Conservation (phyloP, 2,329 filamentous ascomycete species). For the Claviceps pazoutovae region DNA sequence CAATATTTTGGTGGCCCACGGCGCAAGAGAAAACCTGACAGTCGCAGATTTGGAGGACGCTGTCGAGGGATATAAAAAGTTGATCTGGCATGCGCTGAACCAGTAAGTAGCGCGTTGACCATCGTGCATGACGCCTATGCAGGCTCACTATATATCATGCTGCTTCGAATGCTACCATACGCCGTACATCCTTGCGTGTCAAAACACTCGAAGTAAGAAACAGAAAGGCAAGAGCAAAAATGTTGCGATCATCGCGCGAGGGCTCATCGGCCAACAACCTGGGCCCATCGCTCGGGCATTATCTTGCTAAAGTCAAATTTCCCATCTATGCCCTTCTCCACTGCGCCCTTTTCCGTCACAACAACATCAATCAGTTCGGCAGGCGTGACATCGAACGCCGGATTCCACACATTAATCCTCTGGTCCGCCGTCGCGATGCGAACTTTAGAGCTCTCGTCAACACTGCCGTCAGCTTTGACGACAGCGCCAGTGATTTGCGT, state of each 20-base stretch:
- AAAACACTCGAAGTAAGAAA: neutral
- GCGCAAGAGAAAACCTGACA: conserved; percentile 65
- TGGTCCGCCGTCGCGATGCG: conserved; percentile 68
- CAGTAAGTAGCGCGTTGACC: conserved; percentile 13
- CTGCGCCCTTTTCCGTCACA: conserved; percentile 80
- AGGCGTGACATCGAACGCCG: conserved; percentile 91
- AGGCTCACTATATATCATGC: neutral
- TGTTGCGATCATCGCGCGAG: too few relatives aligned
- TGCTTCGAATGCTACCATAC: neutral
- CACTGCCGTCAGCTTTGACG: conserved; percentile 45
- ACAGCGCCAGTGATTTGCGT: conserved; percentile 71
- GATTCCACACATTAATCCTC: conserved; percentile 85
- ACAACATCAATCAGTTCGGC: conserved; percentile 81
- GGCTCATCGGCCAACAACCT: conserved; percentile 10
- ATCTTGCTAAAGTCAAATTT: conserved; percentile 50
- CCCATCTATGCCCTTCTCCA: conserved; percentile 61
- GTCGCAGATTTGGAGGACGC: conserved; percentile 63
- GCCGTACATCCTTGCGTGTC: too few relatives aligned
- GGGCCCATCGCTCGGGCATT: conserved; percentile 41
- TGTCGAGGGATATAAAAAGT: conserved; percentile 63
- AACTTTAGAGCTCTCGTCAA: conserved; percentile 50
- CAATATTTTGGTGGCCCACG: conserved; percentile 77
- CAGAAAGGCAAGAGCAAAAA: neutral
- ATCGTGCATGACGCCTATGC: neutral
- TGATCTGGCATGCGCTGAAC: conserved; percentile 44